Percentiles rank a stretch among this genome's conserved stretches.
phyloP scores from a whole-genome alignment of 2,329 filamentous ascomycete genomes.

The Hypoxylon sp. region DNA sequence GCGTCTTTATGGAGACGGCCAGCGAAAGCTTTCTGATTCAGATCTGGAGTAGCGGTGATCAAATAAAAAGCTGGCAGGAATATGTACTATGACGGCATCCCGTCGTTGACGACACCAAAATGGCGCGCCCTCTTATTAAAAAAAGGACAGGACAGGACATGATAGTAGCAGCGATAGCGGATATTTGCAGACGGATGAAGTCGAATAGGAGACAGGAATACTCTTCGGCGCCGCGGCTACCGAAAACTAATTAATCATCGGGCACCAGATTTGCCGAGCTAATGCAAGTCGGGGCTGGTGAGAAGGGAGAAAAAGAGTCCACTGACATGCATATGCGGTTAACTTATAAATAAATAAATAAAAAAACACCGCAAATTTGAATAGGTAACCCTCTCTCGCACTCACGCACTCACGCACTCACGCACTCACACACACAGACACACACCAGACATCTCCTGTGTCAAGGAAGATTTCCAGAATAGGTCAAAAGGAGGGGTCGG shows the following conservation, averaged over 20 bases:
- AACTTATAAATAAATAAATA: conserved; percentile 10
- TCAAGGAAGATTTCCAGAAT: conserved; percentile 5
- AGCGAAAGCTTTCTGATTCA: not conserved
- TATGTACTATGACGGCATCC: conserved; percentile 18
- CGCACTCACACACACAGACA: too few species aligned
- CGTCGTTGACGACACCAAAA: conserved; percentile 2
- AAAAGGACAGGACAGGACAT: conserved; percentile 5
- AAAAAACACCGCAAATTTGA: conserved; percentile 6
- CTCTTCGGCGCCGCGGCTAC: conserved; percentile 20
- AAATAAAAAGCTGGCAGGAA: too few species aligned
- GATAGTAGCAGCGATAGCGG: conserved; percentile 13
- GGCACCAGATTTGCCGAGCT: not conserved
- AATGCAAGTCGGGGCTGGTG: conserved; percentile 9
- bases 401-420: too few species aligned
- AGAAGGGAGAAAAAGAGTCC: too few species aligned
- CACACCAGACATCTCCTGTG: not conserved
- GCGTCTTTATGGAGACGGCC: conserved; percentile 3
- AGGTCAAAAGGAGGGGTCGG: conserved; percentile 7
- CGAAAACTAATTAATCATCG: conserved; percentile 12
- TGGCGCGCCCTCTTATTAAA: conserved; percentile 3
- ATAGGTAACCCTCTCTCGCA: not conserved
- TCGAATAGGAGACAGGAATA: conserved; percentile 9
- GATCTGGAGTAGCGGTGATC: conserved; percentile 2
- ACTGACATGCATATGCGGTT: conserved; percentile 2
- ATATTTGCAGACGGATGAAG: conserved; percentile 3